Conservation (phyloP, 2,329 filamentous ascomycete species). For the Fusarium sp. region DNA sequence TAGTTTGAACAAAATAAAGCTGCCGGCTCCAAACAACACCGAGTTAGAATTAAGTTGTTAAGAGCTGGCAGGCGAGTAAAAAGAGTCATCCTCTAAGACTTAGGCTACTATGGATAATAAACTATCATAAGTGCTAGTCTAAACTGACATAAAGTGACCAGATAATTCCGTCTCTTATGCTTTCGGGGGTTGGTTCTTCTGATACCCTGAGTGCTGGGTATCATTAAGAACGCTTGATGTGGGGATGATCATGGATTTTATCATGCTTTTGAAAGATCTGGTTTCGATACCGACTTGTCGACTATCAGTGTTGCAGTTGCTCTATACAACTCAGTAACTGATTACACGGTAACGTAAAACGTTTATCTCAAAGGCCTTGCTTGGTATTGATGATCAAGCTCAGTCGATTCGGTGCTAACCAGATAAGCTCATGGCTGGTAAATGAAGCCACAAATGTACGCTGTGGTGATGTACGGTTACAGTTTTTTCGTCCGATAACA, state of each 20-base stretch:
- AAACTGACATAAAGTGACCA: too few species aligned
- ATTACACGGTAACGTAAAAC: rapidly evolving
- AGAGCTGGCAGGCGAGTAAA: not conserved
- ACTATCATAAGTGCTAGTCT: too few species aligned
- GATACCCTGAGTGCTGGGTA: too few species aligned
- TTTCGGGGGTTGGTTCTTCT: too few species aligned
- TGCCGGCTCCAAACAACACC: rapidly evolving
- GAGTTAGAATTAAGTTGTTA: rapidly evolving
- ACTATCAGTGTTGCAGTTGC: not conserved
- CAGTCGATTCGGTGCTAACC: too few species aligned
- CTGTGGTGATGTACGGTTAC: not conserved
- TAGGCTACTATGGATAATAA: too few species aligned
- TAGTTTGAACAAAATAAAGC: not conserved
- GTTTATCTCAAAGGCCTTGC: not conserved
- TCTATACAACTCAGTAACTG: rapidly evolving
- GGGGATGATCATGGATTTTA: constrained; percentile 5
- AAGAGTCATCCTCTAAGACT: too few species aligned
- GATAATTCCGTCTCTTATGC: too few species aligned
- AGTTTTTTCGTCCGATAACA: rapidly evolving
- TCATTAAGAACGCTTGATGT: not conserved
- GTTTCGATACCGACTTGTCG: too few species aligned
- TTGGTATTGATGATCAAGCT: not conserved
- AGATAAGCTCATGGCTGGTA: not conserved
- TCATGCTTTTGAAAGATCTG: not conserved
- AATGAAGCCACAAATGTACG: not conserved